Base-by-base conservation (phyloP, 1,284 basidiomycete species). In the Heterobasidion occidentale region DNA sequence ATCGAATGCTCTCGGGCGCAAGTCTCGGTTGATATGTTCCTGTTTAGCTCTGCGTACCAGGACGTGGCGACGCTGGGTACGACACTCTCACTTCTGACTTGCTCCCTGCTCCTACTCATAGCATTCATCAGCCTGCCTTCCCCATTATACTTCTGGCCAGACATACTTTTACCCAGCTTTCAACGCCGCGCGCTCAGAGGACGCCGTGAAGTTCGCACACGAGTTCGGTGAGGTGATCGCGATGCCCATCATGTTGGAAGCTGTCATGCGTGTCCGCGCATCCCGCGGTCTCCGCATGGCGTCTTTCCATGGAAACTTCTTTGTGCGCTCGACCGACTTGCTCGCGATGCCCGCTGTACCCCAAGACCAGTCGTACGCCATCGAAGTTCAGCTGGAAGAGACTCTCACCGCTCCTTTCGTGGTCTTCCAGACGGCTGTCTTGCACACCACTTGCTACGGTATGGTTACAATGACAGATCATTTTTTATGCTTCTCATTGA, bases 241-340 rank as follows among this genome's bases (percentile, higher is more conserved):
- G 3, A 92, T 89, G 78, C 94, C 95, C 9, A 93, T 99, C 67
- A 95, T 94, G 80, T 78, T 98, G 62, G 97, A 99, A 72, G 96
- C 94, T 15, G 93, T 99, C 58, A 95, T 98, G 80, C 92, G 97
- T 70, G 92, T 99, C 38, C 93, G 97, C 61, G 94, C 95, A 34
- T 92, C 94, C 1, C 83, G 92, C 74, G 92, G 95, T 58, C 77
- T 99, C 56, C 89, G 97, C 58, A 94, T 98, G 88, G 88, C 94
- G 6, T 92, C 93, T 1, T 99, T 98, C 90, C 94, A 99, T 67
- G 97, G 97, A 63, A 99, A 99, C 79, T 99, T 99, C 78, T 99
- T 99, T 71, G 94, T 98, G 54, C 88, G 97, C 53, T 98, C 95
- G 11, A 98, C 96, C 36, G 97, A 99, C 74, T 79, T 99, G 38